Evolutionary conservation across 768 basidiomycete genomes (phyloP), one percentile per base, ranked within the genome.

Genomic region (Coprinellus aureogranulatus): DNA sequence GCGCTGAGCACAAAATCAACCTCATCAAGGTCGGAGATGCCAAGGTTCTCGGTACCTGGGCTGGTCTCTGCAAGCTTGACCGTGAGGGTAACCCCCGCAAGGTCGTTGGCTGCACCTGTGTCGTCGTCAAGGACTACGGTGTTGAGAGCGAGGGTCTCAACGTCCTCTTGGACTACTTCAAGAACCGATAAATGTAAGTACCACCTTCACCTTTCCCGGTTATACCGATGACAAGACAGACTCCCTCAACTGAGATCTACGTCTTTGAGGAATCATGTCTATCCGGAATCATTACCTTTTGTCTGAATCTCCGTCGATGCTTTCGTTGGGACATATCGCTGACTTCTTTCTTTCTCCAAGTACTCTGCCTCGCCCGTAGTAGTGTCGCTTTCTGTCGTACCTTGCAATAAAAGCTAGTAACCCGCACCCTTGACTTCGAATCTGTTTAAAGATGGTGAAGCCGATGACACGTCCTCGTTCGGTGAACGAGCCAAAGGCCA

Each of bases 21-120:
- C 81, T 99, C 63, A 98, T 99, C 92, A 98, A 98, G 80, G 92
- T 95, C 64, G 92, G 92, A 67, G 96, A 98, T 75, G 90, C 93
- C 70, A 99, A 99, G 80, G 86, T 96, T 64, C 90, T 99, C 69
- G 96, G 96, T 34, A 92, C 90, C 65, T 98, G 96, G 96, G 94
- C 93, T 66, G 95, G 96, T 70, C 85, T 99, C 61, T 98, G 96
- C 89, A 99, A 99, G 84, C 95, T 98, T 74, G 96, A 99, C 80
- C 87, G 93, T 68, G 96, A 98, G 80, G 96, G 96, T 64, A 98
- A 97, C 79, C 90, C 96, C 48, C 84, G 96, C 73, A 98, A 98
- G 83, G 80, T 98, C 69, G 92, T 94, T 53, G 88, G 89, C 55
- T 93, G 92, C 81, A 88, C 84, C 68, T 93, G 91, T 67, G 96